Evolutionary conservation across 2,329 filamentous ascomycete species (phyloP), one percentile per base, ranked within the genome.

Genomic region (Trichoderma pleuroti): DNA sequence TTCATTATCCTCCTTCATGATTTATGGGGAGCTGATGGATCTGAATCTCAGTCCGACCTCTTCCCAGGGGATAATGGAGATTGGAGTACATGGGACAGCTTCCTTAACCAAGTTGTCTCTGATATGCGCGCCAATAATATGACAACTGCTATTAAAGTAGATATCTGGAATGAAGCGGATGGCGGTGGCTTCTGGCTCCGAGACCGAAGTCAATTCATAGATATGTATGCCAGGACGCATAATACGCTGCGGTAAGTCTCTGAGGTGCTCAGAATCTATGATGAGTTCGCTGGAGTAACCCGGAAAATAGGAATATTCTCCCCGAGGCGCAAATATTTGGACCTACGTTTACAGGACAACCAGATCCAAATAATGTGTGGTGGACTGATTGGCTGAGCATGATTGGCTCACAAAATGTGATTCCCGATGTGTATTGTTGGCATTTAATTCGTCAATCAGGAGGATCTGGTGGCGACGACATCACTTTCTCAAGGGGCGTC

Each of bases 161-260:
- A 87, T 65, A 81, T 86, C 42, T 87, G 86, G 86, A 87, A 87
- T 70, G 86, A 87, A 76, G 84, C 86, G 0, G 85, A 87, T 8
- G 68, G 68, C 11, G 52, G 61, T 8, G 68, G 68, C n/a, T 70
- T 70, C 24, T 70, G 68, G 68, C 61, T 66, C 10, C 32, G 68
- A 30, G 49, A 56, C 14, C 28, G 68, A 49, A 46, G 49, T 18
- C 68, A 70, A 6, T 70, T 70, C 39, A 34, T 70, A 36, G 34
- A 34, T 16, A 70, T 63, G 57, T 70, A 63, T 16, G 14, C 67
- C 14, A 34, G 67, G 16, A 64, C 67, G 12, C 46, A 70, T 46
- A 39, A 21, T 21, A 52, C n/a, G 9, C 67, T 70, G 26, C 56
- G 67, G 67, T 70, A 39, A 52, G 56, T 9, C 3, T 12, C 4